Evolutionary conservation across 2,329 filamentous ascomycete species (phyloP).

Genomic region (Microthyrium microscopicum): DNA sequence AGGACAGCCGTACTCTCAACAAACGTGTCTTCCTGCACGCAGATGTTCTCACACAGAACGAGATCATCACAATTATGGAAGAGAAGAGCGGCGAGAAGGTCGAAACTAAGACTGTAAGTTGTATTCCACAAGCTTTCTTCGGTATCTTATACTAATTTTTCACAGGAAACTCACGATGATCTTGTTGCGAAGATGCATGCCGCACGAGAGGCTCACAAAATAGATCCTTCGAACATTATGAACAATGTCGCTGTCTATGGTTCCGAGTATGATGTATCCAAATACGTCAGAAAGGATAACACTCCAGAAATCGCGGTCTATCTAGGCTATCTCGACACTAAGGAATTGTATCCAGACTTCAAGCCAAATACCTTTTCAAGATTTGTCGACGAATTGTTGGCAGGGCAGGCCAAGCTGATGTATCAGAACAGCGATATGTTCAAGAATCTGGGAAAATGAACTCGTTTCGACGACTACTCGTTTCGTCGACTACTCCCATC

Average conservation of each 20-base stretch:
- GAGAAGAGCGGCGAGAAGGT: conserved; percentile 32
- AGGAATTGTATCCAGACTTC: conserved; percentile 38
- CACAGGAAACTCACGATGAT: conserved; percentile 20
- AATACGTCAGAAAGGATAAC: conserved; percentile 36
- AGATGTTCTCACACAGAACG: conserved; percentile 28
- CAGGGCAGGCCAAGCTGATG: conserved; percentile 22
- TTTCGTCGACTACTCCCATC: too few species aligned
- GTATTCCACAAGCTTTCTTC: conserved; percentile 5
- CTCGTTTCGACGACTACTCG: too few species aligned
- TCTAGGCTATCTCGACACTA: conserved; percentile 35
- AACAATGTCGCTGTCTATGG: conserved; percentile 11
- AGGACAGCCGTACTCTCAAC: conserved; percentile 37
- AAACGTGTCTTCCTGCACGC: conserved; percentile 33
- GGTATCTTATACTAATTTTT: conserved; percentile 10
- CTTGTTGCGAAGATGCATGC: conserved; percentile 17
- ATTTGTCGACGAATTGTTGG: conserved; percentile 25
- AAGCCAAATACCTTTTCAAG: conserved; percentile 22
- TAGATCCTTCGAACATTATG: conserved; percentile 5
- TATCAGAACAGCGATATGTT: conserved; percentile 14
- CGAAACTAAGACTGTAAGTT: not conserved
- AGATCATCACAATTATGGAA: conserved; percentile 32
- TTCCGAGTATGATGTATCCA: conserved; percentile 29
- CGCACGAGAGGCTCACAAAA: not conserved
- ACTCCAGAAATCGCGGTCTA: conserved; percentile 35
- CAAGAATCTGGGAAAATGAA: too few species aligned